These are phyloP conservation scores for Thymus quinquecostatus DNA, from an alignment of 257 asterid species.

Conservation along the genomic window DNA sequence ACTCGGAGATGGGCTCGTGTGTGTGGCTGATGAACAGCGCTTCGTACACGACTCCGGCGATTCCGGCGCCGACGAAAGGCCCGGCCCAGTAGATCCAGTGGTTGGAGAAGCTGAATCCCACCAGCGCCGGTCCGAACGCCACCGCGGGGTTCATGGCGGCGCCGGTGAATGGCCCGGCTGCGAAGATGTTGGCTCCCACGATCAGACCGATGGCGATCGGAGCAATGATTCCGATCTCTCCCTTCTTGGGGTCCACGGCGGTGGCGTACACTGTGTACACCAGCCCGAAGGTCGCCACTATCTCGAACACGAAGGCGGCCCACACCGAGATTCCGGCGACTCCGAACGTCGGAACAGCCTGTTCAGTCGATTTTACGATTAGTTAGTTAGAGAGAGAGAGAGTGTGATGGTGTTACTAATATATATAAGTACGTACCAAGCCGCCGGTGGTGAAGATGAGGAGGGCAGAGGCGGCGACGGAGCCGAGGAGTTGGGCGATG, in stretches of 20 bases:
- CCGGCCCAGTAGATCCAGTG: slow-evolving; percentile 73
- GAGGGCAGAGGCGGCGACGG: slow-evolving; percentile 49
- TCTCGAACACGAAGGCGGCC: slow-evolving; percentile 53
- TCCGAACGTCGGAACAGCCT: slow-evolving; percentile 37
- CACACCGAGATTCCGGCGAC: slow-evolving; percentile 36
- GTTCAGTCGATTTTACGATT: neutral
- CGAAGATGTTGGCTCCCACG: slow-evolving; percentile 61
- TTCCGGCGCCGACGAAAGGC: slow-evolving; percentile 50
- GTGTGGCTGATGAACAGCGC: slow-evolving; percentile 49
- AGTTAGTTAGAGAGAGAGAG: neutral
- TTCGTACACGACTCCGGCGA: slow-evolving; percentile 53
- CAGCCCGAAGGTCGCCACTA: slow-evolving; percentile 56
- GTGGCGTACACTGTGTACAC: slow-evolving; percentile 69
- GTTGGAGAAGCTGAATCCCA: slow-evolving; percentile 38
- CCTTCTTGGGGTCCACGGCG: slow-evolving; percentile 64
- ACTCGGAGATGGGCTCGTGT: slow-evolving; percentile 45
- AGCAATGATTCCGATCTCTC: slow-evolving; percentile 53
- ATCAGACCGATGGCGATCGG: slow-evolving; percentile 58
- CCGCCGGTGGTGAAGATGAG: slow-evolving; percentile 53
- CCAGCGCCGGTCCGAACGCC: slow-evolving; percentile 51
- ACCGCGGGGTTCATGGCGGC: slow-evolving; percentile 69
- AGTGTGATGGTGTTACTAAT: neutral
- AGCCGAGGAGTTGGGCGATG: slow-evolving; percentile 65
- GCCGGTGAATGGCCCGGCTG: slow-evolving; percentile 61
- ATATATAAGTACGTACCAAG: slow-evolving; percentile 30